phyloP scores from a whole-genome alignment of 441 rosid species.

The Arabidopsis lyrata region DNA sequence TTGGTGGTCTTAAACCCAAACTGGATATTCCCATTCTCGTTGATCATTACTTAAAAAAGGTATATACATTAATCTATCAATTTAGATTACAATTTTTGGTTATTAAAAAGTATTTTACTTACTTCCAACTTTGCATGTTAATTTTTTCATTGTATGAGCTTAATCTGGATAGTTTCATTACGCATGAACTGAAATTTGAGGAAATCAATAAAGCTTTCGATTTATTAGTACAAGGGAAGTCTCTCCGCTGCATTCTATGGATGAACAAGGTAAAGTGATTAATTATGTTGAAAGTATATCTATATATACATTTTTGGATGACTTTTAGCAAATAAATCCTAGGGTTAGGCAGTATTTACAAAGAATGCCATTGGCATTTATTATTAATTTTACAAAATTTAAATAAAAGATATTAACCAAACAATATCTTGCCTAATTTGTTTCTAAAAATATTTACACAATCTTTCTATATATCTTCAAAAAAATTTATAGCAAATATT shows the following conservation, averaged over 20 bases:
- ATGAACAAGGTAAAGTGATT: slow-evolving; percentile 44
- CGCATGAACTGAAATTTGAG: slow-evolving; percentile 57
- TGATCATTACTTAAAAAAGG: slow-evolving; percentile 54
- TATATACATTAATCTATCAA: slow-evolving; percentile 14
- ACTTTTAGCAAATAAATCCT: no score
- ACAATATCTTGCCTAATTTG: no score
- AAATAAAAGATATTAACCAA: no score
- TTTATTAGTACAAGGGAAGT: slow-evolving; percentile 52
- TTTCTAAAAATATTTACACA: no score
- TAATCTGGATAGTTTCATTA: slow-evolving; percentile 55
- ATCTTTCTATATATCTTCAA: no score
- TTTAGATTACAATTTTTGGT: not conserved
- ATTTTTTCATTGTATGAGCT: slow-evolving; percentile 48
- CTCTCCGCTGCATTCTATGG: slow-evolving; percentile 65
- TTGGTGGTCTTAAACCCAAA: slow-evolving; percentile 67
- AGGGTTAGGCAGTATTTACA: no score
- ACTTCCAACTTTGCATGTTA: not conserved
- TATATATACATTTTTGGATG: no score
- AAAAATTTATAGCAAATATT: no score
- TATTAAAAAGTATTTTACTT: not conserved
- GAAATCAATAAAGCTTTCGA: slow-evolving; percentile 68
- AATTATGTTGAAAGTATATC: no score
- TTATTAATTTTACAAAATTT: no score
- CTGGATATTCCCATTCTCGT: slow-evolving; percentile 52
- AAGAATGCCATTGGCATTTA: no score